phyloP scores from a whole-genome alignment of 2,329 filamentous ascomycete species.

The Fusarium mangiferae region DNA sequence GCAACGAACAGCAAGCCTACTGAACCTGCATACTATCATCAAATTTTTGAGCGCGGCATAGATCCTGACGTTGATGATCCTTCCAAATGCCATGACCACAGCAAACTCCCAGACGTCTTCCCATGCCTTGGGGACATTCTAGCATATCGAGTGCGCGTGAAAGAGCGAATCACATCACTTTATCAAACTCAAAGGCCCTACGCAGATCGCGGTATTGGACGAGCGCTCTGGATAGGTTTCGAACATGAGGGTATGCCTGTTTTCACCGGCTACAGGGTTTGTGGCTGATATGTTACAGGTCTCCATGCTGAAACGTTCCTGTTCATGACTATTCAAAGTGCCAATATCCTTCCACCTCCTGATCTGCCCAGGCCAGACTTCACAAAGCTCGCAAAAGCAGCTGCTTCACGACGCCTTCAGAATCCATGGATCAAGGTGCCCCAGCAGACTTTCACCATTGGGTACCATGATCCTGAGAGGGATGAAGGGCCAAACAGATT shows the following conservation, averaged over 20 bases:
- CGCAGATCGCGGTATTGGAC: slow-evolving; percentile 2
- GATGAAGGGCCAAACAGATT: slow-evolving; percentile 15
- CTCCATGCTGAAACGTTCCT: slow-evolving; percentile 30
- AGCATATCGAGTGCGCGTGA: slow-evolving; percentile 15
- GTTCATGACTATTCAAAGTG: slow-evolving; percentile 29
- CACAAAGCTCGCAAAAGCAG: slow-evolving; percentile 12
- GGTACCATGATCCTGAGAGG: slow-evolving; percentile 10
- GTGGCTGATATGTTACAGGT: background rate
- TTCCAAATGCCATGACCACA: slow-evolving; percentile 24
- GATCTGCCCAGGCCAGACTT: slow-evolving; percentile 5
- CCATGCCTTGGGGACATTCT: slow-evolving; percentile 15
- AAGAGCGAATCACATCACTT: background rate
- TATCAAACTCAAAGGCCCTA: background rate
- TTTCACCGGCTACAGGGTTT: rapidly evolving
- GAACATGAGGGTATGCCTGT: slow-evolving; percentile 14
- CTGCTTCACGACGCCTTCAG: background rate
- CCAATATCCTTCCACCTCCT: background rate
- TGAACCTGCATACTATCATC: slow-evolving; percentile 9
- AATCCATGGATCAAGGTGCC: slow-evolving; percentile 13
- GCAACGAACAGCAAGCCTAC: background rate
- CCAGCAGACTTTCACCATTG: background rate
- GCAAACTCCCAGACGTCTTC: slow-evolving; percentile 23
- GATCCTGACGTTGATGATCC: slow-evolving; percentile 25
- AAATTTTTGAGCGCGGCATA: slow-evolving; percentile 17
- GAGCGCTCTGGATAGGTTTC: slow-evolving; percentile 31